Conservation (phyloP, 2,329 filamentous ascomycete species). For the Colletotrichum navitas region DNA sequence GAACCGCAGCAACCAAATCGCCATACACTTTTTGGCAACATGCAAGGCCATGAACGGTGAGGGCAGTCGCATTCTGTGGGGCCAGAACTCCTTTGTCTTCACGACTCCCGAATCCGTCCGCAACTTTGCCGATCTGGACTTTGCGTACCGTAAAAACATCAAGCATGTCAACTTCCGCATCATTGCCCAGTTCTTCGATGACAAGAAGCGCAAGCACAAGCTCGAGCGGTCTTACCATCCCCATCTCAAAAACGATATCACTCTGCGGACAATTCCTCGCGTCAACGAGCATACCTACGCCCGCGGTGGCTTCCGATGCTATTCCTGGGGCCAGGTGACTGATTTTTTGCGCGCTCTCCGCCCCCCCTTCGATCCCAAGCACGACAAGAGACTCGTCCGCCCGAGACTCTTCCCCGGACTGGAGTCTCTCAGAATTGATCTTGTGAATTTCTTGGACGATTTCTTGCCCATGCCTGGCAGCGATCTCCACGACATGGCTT, state of each 20-base stretch:
- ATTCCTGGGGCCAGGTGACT: constrained; percentile 66
- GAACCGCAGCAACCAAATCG: constrained; percentile 60
- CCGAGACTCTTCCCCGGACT: constrained; percentile 63
- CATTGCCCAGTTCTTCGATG: constrained; percentile 68
- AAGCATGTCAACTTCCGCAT: constrained; percentile 63
- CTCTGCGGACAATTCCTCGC: constrained; percentile 58
- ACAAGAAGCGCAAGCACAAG: constrained; percentile 56
- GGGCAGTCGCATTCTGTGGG: constrained; percentile 64
- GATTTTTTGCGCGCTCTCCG: constrained; percentile 66
- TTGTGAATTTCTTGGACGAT: constrained; percentile 66
- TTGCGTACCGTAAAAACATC: constrained; percentile 58
- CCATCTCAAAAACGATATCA: constrained; percentile 56
- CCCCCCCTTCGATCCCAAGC: constrained; percentile 62
- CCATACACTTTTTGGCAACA: constrained; percentile 66
- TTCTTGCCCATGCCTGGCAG: constrained; percentile 60
- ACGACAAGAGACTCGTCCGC: constrained; percentile 48
- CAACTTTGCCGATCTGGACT: constrained; percentile 61
- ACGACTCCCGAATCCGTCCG: constrained; percentile 64
- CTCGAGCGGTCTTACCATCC: constrained; percentile 58
- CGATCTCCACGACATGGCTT: constrained; percentile 65
- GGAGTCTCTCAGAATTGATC: constrained; percentile 62
- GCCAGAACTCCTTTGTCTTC: constrained; percentile 66
- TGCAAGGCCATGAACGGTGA: constrained; percentile 64
- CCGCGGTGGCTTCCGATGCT: constrained; percentile 66
- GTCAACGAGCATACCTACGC: constrained; percentile 60